Percentiles rank a stretch among this genome's conserved stretches.
Conservation (phyloP, 805 yeast species). For the Sugiyamaella marilandica region DNA sequence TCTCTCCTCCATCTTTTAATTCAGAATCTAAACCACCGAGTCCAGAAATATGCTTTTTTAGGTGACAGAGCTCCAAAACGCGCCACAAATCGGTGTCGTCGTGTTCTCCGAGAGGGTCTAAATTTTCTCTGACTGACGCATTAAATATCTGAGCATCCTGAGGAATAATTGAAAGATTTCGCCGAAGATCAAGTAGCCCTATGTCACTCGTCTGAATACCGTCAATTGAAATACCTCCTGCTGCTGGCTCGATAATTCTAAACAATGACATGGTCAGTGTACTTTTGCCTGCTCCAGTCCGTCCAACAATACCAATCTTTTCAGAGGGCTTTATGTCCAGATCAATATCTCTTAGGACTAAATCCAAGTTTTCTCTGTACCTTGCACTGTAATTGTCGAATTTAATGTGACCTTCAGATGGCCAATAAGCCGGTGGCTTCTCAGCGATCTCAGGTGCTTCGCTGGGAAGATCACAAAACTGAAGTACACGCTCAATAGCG, state of each 20-base stretch:
- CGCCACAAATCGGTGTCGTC: constrained; percentile 53
- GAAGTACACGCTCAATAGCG: constrained; percentile 56
- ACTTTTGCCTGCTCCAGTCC: constrained; percentile 85
- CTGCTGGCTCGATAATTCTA: constrained; percentile 47
- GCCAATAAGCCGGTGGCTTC: constrained; percentile 61
- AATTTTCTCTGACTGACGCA: constrained; percentile 54
- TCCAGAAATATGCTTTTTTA: constrained; percentile 44
- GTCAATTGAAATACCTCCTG: constrained; percentile 51
- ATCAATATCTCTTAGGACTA: constrained; percentile 61
- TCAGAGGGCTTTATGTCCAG: constrained; percentile 67
- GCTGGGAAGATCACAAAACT: constrained; percentile 28
- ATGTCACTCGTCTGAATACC: constrained; percentile 47
- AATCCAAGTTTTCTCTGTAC: constrained; percentile 62
- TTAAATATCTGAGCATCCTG: constrained; percentile 63
- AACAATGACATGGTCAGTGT: constrained; percentile 70
- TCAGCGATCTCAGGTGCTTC: constrained; percentile 60
- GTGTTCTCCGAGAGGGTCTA: constrained; percentile 54
- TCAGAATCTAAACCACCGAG: constrained; percentile 47
- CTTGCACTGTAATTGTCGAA: constrained; percentile 63
- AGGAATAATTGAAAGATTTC: constrained; percentile 55
- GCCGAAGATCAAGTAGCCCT: constrained; percentile 51
- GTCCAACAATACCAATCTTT: constrained; percentile 77
- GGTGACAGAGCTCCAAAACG: constrained; percentile 46
- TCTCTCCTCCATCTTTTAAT: constrained; percentile 64
- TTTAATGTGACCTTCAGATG: constrained; percentile 56